Conservation (phyloP, 257 asterid species). For the Solanum arcanum region DNA sequence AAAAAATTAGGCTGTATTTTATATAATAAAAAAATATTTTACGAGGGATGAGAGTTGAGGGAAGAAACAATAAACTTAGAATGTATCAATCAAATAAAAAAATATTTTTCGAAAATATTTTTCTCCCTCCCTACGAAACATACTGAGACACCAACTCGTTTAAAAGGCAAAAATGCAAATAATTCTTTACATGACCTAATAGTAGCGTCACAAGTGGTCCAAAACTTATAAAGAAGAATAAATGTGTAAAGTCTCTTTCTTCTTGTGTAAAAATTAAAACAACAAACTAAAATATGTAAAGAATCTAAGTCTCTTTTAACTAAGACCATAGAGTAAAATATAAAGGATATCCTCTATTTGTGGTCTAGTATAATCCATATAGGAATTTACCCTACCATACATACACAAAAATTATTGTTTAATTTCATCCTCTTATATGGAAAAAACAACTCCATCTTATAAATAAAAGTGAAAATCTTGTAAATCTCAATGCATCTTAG, state of each 20-base stretch:
- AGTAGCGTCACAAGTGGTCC: not conserved
- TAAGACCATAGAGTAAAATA: not conserved
- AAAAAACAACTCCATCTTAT: not conserved
- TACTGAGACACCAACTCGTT: not conserved
- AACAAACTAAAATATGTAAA: not conserved
- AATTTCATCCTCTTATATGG: not conserved
- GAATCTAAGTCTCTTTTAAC: not conserved
- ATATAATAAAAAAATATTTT: too few species aligned
- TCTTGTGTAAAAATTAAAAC: not conserved
- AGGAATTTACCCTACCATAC: not conserved
- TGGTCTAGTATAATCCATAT: not conserved
- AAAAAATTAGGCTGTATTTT: fast-evolving
- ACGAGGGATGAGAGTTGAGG: not conserved
- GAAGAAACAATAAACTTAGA: not conserved
- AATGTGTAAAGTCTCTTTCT: not conserved
- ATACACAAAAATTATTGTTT: not conserved
- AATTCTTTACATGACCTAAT: not conserved
- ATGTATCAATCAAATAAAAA: too few species aligned
- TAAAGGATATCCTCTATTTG: not conserved
- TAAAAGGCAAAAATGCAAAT: not conserved
- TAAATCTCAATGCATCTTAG: too few species aligned
- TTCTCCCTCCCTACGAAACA: not conserved
- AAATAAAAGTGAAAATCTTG: not conserved
- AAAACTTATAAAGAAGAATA: not conserved
- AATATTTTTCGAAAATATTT: too few species aligned